These are phyloP conservation scores for Linnemannia hyalina DNA, from an alignment of 192 early-diverging fungal species.

Conservation along the genomic window DNA sequence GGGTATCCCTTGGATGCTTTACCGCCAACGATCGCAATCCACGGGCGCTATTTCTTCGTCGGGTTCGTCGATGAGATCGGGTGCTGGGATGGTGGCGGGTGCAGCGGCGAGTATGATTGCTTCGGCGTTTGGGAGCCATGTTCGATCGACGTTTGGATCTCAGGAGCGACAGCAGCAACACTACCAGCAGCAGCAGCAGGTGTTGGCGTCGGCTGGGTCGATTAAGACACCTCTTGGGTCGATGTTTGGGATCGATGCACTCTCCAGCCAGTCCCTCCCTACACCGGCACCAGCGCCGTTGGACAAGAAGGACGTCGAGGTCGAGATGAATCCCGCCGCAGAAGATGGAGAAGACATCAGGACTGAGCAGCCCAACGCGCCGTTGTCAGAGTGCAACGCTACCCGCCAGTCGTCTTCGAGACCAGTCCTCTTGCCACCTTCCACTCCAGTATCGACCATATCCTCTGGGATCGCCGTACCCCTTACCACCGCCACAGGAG, in stretches of 20 bases:
- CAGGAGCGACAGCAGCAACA: background rate
- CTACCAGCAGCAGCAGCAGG: background rate
- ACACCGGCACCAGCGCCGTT: background rate
- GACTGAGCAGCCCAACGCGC: background rate
- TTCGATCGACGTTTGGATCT: background rate
- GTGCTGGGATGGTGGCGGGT: background rate
- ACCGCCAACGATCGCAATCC: slow-evolving; percentile 27
- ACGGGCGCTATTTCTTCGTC: background rate
- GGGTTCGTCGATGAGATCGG: background rate
- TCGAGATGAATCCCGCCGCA: background rate
- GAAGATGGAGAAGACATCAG: background rate
- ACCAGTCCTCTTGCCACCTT: background rate
- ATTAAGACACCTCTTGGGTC: background rate
- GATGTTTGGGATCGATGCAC: background rate
- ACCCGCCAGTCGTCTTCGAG: background rate
- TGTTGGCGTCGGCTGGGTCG: background rate
- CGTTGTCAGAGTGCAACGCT: background rate
- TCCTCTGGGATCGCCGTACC: background rate
- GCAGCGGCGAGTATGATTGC: background rate
- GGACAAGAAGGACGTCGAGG: background rate
- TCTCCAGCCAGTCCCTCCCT: background rate
- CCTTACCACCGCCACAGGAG: background rate
- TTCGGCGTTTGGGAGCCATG: background rate
- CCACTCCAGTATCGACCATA: background rate
- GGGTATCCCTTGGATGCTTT: slow-evolving; percentile 32